Base-by-base conservation (phyloP, 768 basidiomycete genomes). In the Pholiota microspora region DNA sequence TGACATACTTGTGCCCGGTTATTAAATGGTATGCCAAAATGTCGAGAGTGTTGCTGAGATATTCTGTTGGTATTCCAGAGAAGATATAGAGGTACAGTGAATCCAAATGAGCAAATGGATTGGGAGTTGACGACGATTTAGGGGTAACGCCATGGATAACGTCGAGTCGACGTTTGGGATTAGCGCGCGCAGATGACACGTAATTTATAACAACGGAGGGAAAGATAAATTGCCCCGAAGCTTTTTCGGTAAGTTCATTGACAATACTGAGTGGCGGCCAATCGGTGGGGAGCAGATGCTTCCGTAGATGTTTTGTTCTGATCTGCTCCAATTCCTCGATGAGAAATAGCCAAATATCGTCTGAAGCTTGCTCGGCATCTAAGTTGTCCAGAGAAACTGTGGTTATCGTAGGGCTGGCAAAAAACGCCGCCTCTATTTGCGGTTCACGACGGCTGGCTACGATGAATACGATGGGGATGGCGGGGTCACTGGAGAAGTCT, bases 211-310 rank as follows among this genome's bases (percentile, higher is more conserved):
- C 48, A 6, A 55, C 55, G 18, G 60, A 53, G 2, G 54, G 54
- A 25, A 55, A 61, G 13, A 61, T 56, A 25, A 61, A 61, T 38
- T 59, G 60, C 0, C 57, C 57, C 0, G 57, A 54, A 28, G 60
- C 55, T 16, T 59, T 59, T 4, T 4, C 24, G 15, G 59, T 58
- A 10, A 61, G 36, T 10, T 29, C 25, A 7, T 59, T 42, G 32
- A 61, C 52, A 21, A 28, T 42, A 3, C 45, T 29, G 12, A 23
- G 4, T 12, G 50, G 24, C 16, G 60, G 60, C 60, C 60, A 61
- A 4, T 35, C 4, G n/a, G 34, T 23, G 9, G 24, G n/a, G 21
- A 36, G 16, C 24, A 46, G 13, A 40, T 32, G 29, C 8, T 16
- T 18, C 18, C 21, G 32, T 13, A 21, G 36, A 54, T 60, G 57